Percentiles rank a stretch among this genome's conserved stretches.
These are phyloP conservation scores for Lycium barbarum DNA, from an alignment of 257 asterid species.

Conservation along the genomic window DNA sequence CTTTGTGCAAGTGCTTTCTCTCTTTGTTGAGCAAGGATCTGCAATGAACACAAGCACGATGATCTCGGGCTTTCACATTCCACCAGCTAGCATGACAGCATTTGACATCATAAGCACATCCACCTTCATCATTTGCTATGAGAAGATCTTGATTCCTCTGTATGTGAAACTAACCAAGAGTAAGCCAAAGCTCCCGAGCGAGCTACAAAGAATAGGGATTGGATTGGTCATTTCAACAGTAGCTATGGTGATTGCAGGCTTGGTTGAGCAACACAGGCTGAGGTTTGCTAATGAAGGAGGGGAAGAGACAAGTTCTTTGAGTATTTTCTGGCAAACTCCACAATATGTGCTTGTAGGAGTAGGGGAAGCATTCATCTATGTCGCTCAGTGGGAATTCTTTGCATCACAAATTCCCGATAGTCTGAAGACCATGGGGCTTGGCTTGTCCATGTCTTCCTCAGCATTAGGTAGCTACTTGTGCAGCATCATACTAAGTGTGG, in stretches of 20 bases:
- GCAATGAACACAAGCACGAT: conserved; percentile 79
- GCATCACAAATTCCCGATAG: conserved; percentile 71
- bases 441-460: conserved; percentile 79
- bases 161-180: conserved; percentile 60
- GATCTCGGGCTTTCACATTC: conserved; percentile 54
- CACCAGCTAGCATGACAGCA: conserved; percentile 88
- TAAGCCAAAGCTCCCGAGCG: conserved; percentile 59
- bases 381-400: conserved; percentile 86
- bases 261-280: conserved; percentile 67
- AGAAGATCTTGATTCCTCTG: conserved; percentile 62
- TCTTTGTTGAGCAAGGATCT: conserved; percentile 85
- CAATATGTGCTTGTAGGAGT: conserved; percentile 85
- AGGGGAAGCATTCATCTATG: conserved; percentile 78
- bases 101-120: conserved; percentile 81
- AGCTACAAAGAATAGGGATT: conserved; percentile 75
- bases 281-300: conserved; percentile 44
- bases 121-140: conserved; percentile 79
- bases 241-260: conserved; percentile 70
- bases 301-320: conserved; percentile 64
- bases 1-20: conserved; percentile 79
- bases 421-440: conserved; percentile 77
- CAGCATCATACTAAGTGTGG: conserved; percentile 59
- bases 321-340: conserved; percentile 82
- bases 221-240: conserved; percentile 69
- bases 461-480: conserved; percentile 82